A percentile compares a stretch with the other conserved stretches of the same genome.
These are phyloP conservation scores for Pterocarpus macrocarpus DNA, from an alignment of 306 rosid species.

Conservation along the genomic window DNA sequence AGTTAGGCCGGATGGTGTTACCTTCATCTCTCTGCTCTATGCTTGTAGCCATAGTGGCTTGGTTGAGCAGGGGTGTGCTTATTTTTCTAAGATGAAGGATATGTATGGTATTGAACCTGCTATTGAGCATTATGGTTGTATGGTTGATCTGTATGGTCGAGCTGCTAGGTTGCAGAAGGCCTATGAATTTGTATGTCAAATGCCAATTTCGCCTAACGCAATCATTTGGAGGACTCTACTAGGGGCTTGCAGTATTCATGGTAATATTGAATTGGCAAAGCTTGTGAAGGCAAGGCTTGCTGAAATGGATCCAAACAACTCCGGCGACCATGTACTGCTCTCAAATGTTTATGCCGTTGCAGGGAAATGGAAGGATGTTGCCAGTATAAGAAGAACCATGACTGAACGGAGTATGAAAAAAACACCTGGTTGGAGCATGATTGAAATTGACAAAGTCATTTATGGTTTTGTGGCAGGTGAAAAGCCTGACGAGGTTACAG, in stretches of 20 bases:
- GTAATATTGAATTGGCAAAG: slow-evolving; percentile 73
- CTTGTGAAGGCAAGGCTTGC: slow-evolving; percentile 74
- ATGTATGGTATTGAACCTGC: slow-evolving; percentile 66
- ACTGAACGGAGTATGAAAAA: slow-evolving; percentile 63
- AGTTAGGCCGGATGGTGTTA: slow-evolving; percentile 71
- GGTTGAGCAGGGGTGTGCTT: slow-evolving; percentile 66
- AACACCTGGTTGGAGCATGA: slow-evolving; percentile 84
- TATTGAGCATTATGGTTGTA: slow-evolving; percentile 87
- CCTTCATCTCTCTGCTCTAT: slow-evolving; percentile 79
- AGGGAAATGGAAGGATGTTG: slow-evolving; percentile 88
- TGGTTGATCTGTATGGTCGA: slow-evolving; percentile 88
- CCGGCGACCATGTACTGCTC: slow-evolving; percentile 82
- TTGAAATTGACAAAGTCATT: slow-evolving; percentile 78
- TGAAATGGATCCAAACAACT: slow-evolving; percentile 76
- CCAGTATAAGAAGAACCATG: slow-evolving; percentile 76
- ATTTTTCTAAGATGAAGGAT: slow-evolving; percentile 73
- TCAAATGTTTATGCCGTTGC: slow-evolving; percentile 80
- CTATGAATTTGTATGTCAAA: slow-evolving; percentile 66
- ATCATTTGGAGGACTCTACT: slow-evolving; percentile 90
- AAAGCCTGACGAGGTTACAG: slow-evolving; percentile 59
- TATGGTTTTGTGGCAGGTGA: slow-evolving; percentile 79
- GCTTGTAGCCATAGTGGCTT: slow-evolving; percentile 87
- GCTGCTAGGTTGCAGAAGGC: slow-evolving; percentile 81
- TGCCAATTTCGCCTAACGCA: slow-evolving; percentile 78
- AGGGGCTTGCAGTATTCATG: slow-evolving; percentile 94